phyloP scores from a whole-genome alignment of 2,329 filamentous ascomycete genomes.

The Microascus cirrosus region DNA sequence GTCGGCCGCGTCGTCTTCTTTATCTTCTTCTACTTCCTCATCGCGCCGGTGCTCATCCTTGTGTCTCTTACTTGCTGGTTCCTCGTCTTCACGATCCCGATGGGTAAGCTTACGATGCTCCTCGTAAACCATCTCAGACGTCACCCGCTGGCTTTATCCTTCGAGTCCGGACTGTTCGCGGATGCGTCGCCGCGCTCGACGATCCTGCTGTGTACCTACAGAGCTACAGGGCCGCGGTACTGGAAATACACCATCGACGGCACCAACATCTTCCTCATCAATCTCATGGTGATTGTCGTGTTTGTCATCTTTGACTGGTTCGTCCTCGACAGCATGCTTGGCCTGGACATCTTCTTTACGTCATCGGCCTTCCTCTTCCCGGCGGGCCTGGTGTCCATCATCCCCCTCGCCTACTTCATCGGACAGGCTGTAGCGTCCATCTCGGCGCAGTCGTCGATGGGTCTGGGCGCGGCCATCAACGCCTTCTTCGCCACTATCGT shows the following conservation, averaged over 20 bases:
- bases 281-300: slow-evolving; percentile 83
- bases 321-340: slow-evolving; percentile 58
- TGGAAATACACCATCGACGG: slow-evolving; percentile 99
- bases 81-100: slow-evolving; percentile 93
- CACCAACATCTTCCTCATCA: slow-evolving; percentile 98
- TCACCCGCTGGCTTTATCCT: slow-evolving; percentile 84
- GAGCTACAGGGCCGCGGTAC: slow-evolving; percentile 86
- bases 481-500: slow-evolving; percentile 97
- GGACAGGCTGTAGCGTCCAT: slow-evolving; percentile 97
- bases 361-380: slow-evolving; percentile 79
- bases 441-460: slow-evolving; percentile 97
- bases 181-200: slow-evolving; percentile 61
- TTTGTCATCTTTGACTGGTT: slow-evolving; percentile 93
- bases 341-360: slow-evolving; percentile 63
- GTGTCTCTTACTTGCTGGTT: slow-evolving; percentile 91
- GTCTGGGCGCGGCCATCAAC: slow-evolving; percentile 90
- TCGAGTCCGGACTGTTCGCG: slow-evolving; percentile 74
- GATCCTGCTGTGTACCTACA: slow-evolving; percentile 91
- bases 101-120: slow-evolving; percentile 89
- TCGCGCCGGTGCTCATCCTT: slow-evolving; percentile 75
- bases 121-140: slow-evolving; percentile 85
- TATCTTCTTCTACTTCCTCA: slow-evolving; percentile 85
- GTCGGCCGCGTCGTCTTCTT: slow-evolving; percentile 93
- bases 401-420: slow-evolving; percentile 95
- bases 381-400: slow-evolving; percentile 79